Conservation (phyloP, 2,329 filamentous ascomycete genomes). For the Elsinoe ampelina region DNA sequence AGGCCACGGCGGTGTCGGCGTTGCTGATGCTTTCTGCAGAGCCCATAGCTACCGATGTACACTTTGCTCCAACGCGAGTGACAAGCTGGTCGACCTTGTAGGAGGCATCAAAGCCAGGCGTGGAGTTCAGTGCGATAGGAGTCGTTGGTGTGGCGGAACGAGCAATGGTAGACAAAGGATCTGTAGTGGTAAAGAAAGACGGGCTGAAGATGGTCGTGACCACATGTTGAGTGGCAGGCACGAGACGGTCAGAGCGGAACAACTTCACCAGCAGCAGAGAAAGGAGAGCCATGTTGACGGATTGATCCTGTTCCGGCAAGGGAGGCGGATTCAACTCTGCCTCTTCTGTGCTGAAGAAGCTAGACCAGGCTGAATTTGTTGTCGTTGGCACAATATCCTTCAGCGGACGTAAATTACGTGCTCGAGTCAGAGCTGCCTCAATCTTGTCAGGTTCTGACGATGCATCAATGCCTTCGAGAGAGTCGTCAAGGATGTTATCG, state of each 20-base stretch:
- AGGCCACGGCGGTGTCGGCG: slow-evolving; percentile 90
- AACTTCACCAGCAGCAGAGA: slow-evolving; percentile 88
- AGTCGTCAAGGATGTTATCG: slow-evolving; percentile 73
- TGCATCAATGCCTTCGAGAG: slow-evolving; percentile 66
- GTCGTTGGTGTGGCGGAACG: slow-evolving; percentile 73
- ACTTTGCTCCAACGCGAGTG: slow-evolving; percentile 68
- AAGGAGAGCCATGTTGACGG: slow-evolving; percentile 54
- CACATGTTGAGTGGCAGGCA: slow-evolving; percentile 87
- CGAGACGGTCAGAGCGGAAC: slow-evolving; percentile 89
- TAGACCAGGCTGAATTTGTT: slow-evolving; percentile 59
- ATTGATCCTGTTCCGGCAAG: slow-evolving; percentile 36
- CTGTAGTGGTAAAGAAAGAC: slow-evolving; percentile 70
- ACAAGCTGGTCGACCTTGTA: slow-evolving; percentile 98
- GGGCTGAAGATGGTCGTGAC: slow-evolving; percentile 76
- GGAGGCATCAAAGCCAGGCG: slow-evolving; percentile 92
- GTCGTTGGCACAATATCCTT: slow-evolving; percentile 61
- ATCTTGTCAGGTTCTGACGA: slow-evolving; percentile 57
- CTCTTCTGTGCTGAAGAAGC: slow-evolving; percentile 75
- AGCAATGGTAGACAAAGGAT: slow-evolving; percentile 78
- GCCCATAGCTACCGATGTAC: slow-evolving; percentile 98
- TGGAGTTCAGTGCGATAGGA: slow-evolving; percentile 87
- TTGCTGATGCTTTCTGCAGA: slow-evolving; percentile 88
- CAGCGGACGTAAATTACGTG: slow-evolving; percentile 61
- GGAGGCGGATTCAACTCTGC: slow-evolving; percentile 76
- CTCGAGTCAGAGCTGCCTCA: slow-evolving; percentile 59